phyloP scores from a whole-genome alignment of 768 basidiomycete genomes.

The Pulveroboletus sp. region DNA sequence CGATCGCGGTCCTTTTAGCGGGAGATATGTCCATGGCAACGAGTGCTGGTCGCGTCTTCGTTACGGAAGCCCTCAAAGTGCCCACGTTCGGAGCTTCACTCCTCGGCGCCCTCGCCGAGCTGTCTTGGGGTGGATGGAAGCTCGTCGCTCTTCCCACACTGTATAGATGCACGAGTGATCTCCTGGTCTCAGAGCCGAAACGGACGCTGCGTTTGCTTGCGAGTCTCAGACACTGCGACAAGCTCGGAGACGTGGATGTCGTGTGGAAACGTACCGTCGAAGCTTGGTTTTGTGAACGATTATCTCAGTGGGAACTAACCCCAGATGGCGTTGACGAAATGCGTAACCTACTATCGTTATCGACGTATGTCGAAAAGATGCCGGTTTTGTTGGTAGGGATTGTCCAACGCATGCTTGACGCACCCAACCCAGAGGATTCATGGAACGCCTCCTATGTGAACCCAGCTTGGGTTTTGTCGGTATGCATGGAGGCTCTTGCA shows the following conservation, averaged over 20 bases:
- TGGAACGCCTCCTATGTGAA: slow-evolving; percentile 37
- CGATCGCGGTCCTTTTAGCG: slow-evolving; percentile 36
- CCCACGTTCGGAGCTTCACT: slow-evolving; percentile 49
- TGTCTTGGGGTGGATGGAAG: slow-evolving; percentile 78
- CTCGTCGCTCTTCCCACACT: slow-evolving; percentile 58
- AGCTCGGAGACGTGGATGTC: slow-evolving; percentile 53
- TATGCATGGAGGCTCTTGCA: slow-evolving; percentile 51
- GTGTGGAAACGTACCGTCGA: slow-evolving; percentile 57
- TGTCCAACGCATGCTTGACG: slow-evolving; percentile 39
- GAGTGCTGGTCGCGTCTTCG: slow-evolving; percentile 46
- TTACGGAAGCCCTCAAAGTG: slow-evolving; percentile 22
- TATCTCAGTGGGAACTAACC: slow-evolving; percentile 40
- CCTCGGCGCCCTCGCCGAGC: slow-evolving; percentile 56
- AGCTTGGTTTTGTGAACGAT: slow-evolving; percentile 41
- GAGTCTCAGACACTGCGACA: slow-evolving; percentile 42
- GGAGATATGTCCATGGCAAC: slow-evolving; percentile 39
- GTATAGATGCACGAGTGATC: slow-evolving; percentile 45
- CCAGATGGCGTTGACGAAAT: slow-evolving; percentile 48
- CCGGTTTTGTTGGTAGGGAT: slow-evolving; percentile 42
- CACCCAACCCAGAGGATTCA: slow-evolving; percentile 26
- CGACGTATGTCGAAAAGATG: slow-evolving; percentile 46
- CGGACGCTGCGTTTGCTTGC: slow-evolving; percentile 48
- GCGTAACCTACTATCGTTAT: slow-evolving; percentile 51
- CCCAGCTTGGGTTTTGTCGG: slow-evolving; percentile 53
- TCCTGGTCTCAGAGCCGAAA: slow-evolving; percentile 43